These are phyloP conservation scores for Linnemannia hyalina DNA, from an alignment of 192 early-diverging fungal genomes.

Conservation along the genomic window DNA sequence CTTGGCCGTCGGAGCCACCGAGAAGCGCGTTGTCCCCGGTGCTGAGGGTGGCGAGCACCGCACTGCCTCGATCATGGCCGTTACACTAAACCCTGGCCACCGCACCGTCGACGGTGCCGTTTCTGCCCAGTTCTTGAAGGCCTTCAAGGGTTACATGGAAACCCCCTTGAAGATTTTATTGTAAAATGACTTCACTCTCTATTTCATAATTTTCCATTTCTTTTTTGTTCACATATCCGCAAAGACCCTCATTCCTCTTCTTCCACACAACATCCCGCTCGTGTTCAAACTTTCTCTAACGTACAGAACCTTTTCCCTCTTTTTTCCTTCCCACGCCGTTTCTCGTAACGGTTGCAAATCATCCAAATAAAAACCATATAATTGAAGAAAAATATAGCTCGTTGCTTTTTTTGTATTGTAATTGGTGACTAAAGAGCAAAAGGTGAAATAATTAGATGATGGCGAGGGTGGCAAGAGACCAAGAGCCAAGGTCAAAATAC, in stretches of 20 bases:
- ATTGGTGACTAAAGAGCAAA: not conserved
- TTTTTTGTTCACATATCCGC: not conserved
- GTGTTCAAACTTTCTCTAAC: constrained; percentile 20
- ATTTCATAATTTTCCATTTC: not conserved
- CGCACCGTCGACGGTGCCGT: constrained; percentile 97
- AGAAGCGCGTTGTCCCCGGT: constrained; percentile 81
- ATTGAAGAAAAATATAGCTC: not conserved
- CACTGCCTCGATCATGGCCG: constrained; percentile 84
- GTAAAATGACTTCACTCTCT: constrained; percentile 65
- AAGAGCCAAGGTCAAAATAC: constrained; percentile 14
- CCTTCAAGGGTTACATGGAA: constrained; percentile 92
- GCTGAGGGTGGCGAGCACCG: constrained; percentile 75
- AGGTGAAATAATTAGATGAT: not conserved
- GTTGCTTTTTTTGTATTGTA: no score
- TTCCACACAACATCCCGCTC: not conserved
- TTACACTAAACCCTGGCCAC: constrained; percentile 93
- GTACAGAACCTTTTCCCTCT: constrained; percentile 7
- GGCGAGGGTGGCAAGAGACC: constrained; percentile 17
- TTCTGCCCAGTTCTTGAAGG: constrained; percentile 90
- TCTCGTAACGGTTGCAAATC: constrained; percentile 8
- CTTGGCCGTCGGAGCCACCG: constrained; percentile 88
- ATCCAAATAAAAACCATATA: constrained; percentile 6
- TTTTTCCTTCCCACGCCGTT: not conserved
- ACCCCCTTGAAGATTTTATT: constrained; percentile 94
- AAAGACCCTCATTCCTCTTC: not conserved